Conservation (phyloP, 2,329 filamentous ascomycete species). For the Fusarium foetens region DNA sequence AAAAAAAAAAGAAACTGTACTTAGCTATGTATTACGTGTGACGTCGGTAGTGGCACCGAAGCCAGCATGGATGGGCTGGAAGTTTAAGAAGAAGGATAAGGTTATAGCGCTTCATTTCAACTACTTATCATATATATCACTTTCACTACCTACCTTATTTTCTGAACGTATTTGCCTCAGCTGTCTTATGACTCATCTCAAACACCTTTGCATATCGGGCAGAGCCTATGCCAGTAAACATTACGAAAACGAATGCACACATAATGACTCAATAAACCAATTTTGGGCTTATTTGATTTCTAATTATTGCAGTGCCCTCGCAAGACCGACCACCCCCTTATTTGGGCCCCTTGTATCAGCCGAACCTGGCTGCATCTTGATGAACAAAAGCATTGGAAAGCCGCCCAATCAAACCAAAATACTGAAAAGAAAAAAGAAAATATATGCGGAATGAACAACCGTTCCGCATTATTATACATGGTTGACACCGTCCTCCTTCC, state of each 20-base stretch:
- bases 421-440: conserved; percentile 5
- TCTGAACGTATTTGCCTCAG: background rate
- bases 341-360: conserved; percentile 5
- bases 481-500: background rate
- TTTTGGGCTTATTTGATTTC: conserved; percentile 5
- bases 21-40: conserved; percentile 36
- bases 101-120: conserved; percentile 37
- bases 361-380: conserved; percentile 18
- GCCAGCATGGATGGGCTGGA: conserved; percentile 17
- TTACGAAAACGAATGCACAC: background rate
- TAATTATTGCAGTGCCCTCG: conserved; percentile 27
- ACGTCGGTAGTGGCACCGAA: conserved; percentile 21
- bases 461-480: conserved; percentile 22
- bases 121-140: conserved; percentile 34
- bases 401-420: conserved; percentile 15
- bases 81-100: conserved; percentile 24
- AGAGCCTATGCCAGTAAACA: background rate
- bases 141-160: conserved; percentile 21
- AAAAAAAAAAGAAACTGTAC: conserved; percentile 37
- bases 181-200: background rate
- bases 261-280: background rate
- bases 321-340: conserved; percentile 4
- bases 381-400: conserved; percentile 15
- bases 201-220: background rate
- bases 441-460: conserved; percentile 4